Evolutionary conservation across 1,284 basidiomycete species (phyloP).

Genomic region (Hymenochaete sp.): DNA sequence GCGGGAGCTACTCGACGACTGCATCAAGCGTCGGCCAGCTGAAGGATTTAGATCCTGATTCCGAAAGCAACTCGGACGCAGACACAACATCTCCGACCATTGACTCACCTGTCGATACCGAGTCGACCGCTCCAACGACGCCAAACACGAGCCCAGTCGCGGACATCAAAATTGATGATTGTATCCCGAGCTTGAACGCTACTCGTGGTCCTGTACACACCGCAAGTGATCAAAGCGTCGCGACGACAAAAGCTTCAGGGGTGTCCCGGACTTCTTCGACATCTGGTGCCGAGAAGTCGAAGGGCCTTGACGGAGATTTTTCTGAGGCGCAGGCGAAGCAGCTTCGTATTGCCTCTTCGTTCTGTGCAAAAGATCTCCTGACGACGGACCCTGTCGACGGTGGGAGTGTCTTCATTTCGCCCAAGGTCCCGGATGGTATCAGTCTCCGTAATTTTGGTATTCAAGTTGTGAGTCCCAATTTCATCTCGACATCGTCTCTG

Average conservation of each 20-base stretch:
- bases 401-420: conserved; percentile 48
- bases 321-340: conserved; percentile 4
- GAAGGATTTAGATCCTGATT: conserved; percentile 10
- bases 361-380: conserved; percentile 31
- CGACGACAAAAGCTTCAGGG: conserved; percentile 7
- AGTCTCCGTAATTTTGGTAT: conserved; percentile 76
- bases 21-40: conserved; percentile 13
- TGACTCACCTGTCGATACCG: conserved; percentile 7
- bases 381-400: conserved; percentile 33
- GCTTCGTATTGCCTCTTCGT: conserved; percentile 28
- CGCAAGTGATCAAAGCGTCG: background rate
- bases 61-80: background rate
- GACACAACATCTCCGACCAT: conserved; percentile 8
- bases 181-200: conserved; percentile 12
- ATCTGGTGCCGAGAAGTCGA: too few relatives aligned
- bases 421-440: conserved; percentile 64
- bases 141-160: conserved; percentile 15
- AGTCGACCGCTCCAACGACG: conserved; percentile 12
- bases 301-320: too few relatives aligned
- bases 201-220: conserved; percentile 2
- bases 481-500: background rate
- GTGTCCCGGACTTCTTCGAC: too few relatives aligned
- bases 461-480: conserved; percentile 58
- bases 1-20: conserved; percentile 16
- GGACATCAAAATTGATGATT: conserved; percentile 17